These are phyloP conservation scores for Chytriomyces sp. DNA, from an alignment of 192 early-diverging fungal genomes.

Conservation along the genomic window DNA sequence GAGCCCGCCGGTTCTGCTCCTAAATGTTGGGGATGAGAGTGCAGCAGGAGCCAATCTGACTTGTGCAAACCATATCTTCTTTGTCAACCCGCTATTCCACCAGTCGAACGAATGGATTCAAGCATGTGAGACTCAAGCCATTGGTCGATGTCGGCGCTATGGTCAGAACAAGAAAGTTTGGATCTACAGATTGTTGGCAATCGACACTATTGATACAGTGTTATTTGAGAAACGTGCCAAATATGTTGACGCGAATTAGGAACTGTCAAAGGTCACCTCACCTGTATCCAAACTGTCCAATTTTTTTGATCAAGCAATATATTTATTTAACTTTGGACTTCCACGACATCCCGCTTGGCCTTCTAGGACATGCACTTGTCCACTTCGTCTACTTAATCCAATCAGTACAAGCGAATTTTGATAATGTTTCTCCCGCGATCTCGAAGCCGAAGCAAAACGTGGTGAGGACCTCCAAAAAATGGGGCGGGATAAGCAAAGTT, in stretches of 20 bases:
- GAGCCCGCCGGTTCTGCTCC: constrained; percentile 37
- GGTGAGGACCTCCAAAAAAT: too few species aligned
- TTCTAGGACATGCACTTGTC: too few species aligned
- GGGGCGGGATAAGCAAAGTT: too few species aligned
- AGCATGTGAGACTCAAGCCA: constrained; percentile 47
- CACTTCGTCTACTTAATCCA: too few species aligned
- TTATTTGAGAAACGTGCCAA: constrained; percentile 36
- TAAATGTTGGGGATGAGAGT: constrained; percentile 45
- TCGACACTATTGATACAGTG: constrained; percentile 42
- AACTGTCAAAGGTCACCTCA: too few species aligned
- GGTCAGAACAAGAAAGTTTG: constrained; percentile 49
- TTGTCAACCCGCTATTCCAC: constrained; percentile 43
- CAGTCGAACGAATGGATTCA: constrained; percentile 36
- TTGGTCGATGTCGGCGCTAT: constrained; percentile 48
- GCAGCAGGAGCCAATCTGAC: constrained; percentile 53
- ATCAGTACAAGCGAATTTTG: too few species aligned
- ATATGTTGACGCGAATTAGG: constrained; percentile 4
- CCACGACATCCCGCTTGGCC: too few species aligned
- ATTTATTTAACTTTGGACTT: too few species aligned
- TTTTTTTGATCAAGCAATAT: too few species aligned
- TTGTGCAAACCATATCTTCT: constrained; percentile 50
- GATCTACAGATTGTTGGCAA: constrained; percentile 38
- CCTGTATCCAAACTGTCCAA: background rate
- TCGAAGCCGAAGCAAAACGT: too few species aligned
- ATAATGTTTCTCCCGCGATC: too few species aligned